Evolutionary conservation across 1,284 basidiomycete genomes (phyloP), one percentile per base, ranked within the genome.

Genomic region (Tylopilus sp.): DNA sequence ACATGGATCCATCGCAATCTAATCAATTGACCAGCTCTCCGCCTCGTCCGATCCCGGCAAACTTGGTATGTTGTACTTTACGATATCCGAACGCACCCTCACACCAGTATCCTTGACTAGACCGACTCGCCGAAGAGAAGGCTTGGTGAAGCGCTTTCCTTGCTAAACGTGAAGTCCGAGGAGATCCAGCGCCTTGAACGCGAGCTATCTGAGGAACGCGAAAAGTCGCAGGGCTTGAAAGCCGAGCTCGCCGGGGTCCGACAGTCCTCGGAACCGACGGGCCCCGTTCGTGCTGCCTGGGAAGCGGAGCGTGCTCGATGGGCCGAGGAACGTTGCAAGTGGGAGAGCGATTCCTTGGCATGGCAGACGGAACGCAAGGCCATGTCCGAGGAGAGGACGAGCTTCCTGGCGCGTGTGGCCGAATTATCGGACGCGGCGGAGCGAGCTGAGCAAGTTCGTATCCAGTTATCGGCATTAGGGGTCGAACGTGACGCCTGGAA

Each of bases 101-200:
- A 69, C 15, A 2, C 41, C 15, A 1, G 16, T 13, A 36, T 36
- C 8, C 9, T 38, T 55, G 39, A 39, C 41, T 41, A 77, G 78
- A 70, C 73, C 2, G 70, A 79, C 41, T 71, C 73, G 2, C 76
- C 80, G 22, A 71, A 70, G 41, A 70, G 72, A 38, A 72, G 73
- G 51, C 72, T 80, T 9, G 75, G 74, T 29, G 68, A 78, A 44
- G 80, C 78, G 1, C 61, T 82, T 16, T 77, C 76, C 8, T 62
- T 81, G 32, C 72, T 81, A 26, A 72, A 81, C 53, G 64, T 74
- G 39, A 81, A 82, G 63, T 81, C 80, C 2, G 79, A 80, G 60
- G 81, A 81, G 59, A 82, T 82, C n/a, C 69, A 78, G 18, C 68
- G 68, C 29, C 71, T 82, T 36, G 70, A 73, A 61, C 65, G 62